phyloP scores from a whole-genome alignment of 1,284 basidiomycete genomes.

The Gymnopus androsaceus region DNA sequence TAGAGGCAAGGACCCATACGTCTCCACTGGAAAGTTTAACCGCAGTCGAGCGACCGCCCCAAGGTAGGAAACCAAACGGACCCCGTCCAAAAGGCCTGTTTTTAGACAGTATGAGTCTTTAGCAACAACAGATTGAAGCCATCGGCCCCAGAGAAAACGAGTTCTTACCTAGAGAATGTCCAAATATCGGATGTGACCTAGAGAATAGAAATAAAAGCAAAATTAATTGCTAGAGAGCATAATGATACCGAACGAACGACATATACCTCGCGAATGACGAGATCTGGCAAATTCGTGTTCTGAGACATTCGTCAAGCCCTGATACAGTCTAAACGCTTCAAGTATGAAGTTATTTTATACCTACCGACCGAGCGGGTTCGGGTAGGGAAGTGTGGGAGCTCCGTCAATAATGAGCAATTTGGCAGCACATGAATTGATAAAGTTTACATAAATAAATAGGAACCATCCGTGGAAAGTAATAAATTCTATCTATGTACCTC shows the following conservation, averaged over 20 bases:
- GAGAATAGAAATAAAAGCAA: background rate
- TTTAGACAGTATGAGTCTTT: background rate
- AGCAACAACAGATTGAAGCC: background rate
- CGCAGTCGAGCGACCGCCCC: conserved; percentile 72
- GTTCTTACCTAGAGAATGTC: conserved; percentile 21
- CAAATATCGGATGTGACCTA: conserved; percentile 19
- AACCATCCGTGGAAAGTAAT: no score
- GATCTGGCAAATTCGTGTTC: conserved; percentile 7
- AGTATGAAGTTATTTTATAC: no score
- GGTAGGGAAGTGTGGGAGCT: no score
- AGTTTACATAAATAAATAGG: no score
- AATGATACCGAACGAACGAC: no score
- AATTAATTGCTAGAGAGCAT: background rate
- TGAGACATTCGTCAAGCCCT: conserved; percentile 58
- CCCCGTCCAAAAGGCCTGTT: conserved; percentile 52
- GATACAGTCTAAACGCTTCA: no score
- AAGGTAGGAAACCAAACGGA: conserved; percentile 49
- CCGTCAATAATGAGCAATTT: no score
- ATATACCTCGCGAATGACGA: conserved; percentile 23
- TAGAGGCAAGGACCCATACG: conserved; percentile 81
- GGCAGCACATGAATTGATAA: no score
- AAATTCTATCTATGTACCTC: background rate
- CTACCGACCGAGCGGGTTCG: no score
- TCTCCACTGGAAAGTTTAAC: conserved; percentile 60
- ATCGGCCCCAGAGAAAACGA: no score